Base-by-base conservation (phyloP, 139 green algal species). In the Volvox africanus region DNA sequence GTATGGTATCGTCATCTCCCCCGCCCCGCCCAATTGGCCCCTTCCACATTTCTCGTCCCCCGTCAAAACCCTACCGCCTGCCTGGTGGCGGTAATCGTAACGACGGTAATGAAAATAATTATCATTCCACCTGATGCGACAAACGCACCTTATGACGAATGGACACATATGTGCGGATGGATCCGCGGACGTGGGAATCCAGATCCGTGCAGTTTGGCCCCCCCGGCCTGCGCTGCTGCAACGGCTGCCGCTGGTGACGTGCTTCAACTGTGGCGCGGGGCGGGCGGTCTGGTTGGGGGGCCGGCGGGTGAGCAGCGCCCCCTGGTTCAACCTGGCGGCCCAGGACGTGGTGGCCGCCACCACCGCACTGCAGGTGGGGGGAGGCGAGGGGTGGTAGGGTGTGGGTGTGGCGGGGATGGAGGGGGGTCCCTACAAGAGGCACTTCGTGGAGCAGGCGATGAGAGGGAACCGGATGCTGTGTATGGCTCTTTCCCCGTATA, bases 181-280 rank as follows among this genome's bases (percentile, higher is more conserved):
- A 55, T 9, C 44, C 44, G 9, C 44, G 44, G 5, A 55, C 44
- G 9, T 55, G 44, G 44, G 44, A 9, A 55, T 55, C 13, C 78
- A 80, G 91, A 68, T 93, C 36, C 55, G 69, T 3, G 32, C 19
- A 19, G 86, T 61, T 19, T 80, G 68, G 69, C 79, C 30, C 26
- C 2, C 44, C 50, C 61, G 68, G 11, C n/a, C 67, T 0, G 33
- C 68, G 30, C 28, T 28, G 22, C 28, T 79, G 80, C 87, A 44
- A 22, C 89, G 50, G 22, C 93, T 96, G 84, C 94, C 94, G 37
- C 91, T 96, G 18, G 61, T 19, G 17, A 93, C 80, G 32, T 82
- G 65, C 82, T 96, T 96, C 89, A 93, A 94, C 92, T 28, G 61
- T 30, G 94, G 94, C 14, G 44, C 37, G 37, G 94, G 94, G 32